phyloP scores from a whole-genome alignment of 1,284 basidiomycete genomes.

The Clitocybe nebularis region DNA sequence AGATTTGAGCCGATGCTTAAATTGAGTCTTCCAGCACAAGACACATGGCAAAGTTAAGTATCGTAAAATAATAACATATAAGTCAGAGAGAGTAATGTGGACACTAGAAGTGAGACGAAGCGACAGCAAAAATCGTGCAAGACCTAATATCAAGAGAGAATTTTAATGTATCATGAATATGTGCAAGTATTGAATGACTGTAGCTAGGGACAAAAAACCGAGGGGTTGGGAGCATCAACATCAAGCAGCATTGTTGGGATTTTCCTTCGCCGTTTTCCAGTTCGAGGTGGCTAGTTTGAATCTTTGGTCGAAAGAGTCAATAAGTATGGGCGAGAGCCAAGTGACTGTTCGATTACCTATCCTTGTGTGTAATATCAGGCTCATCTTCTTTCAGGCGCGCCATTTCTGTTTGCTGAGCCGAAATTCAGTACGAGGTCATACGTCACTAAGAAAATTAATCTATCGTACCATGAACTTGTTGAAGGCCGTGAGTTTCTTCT shows the following conservation, averaged over 20 bases:
- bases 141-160: conserved; percentile 5
- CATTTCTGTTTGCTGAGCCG: conserved; percentile 59
- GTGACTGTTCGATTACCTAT: conserved; percentile 43
- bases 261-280: conserved; percentile 72
- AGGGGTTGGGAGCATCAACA: conserved; percentile 1
- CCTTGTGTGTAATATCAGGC: conserved; percentile 66
- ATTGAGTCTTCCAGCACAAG: no score
- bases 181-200: neutral
- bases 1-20: no score
- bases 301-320: conserved; percentile 32
- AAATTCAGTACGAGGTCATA: no score
- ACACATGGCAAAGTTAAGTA: conserved; percentile 10
- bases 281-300: conserved; percentile 73
- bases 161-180: conserved; percentile 11
- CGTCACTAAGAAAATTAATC: no score
- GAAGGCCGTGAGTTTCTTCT: conserved; percentile 58
- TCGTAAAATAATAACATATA: conserved; percentile 19
- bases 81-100: conserved; percentile 15
- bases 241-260: conserved; percentile 45
- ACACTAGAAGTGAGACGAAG: conserved; percentile 14
- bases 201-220: conserved; percentile 7
- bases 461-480: conserved; percentile 69
- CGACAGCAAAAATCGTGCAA: conserved; percentile 7
- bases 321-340: neutral
- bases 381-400: conserved; percentile 68